Base-by-base conservation (phyloP, 1,284 basidiomycete species). In the Trichosporon ovoides region DNA sequence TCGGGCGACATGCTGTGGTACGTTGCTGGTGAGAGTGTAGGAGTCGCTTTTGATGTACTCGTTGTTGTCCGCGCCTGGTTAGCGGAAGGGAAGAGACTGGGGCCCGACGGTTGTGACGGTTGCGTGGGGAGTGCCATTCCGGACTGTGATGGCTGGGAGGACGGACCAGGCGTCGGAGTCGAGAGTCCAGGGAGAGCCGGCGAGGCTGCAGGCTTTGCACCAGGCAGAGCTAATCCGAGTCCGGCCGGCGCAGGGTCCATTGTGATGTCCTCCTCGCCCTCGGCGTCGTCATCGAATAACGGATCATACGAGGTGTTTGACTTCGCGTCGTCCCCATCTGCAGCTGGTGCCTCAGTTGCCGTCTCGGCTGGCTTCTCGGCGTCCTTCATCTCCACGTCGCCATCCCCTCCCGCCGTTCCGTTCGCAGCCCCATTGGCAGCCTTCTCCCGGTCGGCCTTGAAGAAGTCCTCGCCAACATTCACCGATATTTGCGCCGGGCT, bases 1-100 rank as follows among this genome's bases (percentile, higher is more conserved):
- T 98, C 90, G 4, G 86, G 80, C 22, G 91, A 94, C 75, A 87
- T 91, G 16, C 81, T 77, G 20, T 81, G 73, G 67, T 85, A 90
- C 7, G 78, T 80, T 12, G 80, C 70, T 0, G 83, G 77, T 62
- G 88, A 84, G 33, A 94, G 78, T 11, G 72, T 51, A 0, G 72
- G 73, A 7, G 77, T 70, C 34, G 61, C 55, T 16, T 61, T 48
- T 2, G 66, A 13, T 40, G 52, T 52, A 0, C 40, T 20, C 1
- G 40, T 40, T 7, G 56, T 33, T 57, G 38, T 68, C 64, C 16
- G 58, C 57, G 56, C 56, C 28, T 48, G 55, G 19, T 12, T 22
- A 10, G 37, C 33, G 31, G 35, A 22, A 4, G 28, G 28, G 51
- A 38, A 38, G 9, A 52, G 38, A 34, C 35, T 22, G 13, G 43